Conservation (phyloP, 495 filamentous ascomycete genomes). For the Xylaria venustula region DNA sequence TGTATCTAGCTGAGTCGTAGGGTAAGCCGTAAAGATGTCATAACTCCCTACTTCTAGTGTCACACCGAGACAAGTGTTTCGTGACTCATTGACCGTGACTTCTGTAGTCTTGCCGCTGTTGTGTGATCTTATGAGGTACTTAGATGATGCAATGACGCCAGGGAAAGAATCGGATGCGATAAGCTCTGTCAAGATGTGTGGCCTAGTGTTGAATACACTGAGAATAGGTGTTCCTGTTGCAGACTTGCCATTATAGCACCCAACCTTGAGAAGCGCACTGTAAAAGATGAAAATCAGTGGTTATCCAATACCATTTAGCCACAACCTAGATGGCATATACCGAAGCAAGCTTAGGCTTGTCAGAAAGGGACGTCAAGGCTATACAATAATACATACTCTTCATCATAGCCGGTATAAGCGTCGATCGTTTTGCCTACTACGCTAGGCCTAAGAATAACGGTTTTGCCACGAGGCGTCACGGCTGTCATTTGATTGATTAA, state of each 20-base stretch:
- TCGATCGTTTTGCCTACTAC: conserved; percentile 67
- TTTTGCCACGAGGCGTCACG: conserved; percentile 62
- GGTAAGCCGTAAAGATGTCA: conserved; percentile 79
- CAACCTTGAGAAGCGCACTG: conserved; percentile 67
- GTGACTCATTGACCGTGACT: conserved; percentile 39
- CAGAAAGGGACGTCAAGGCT: not conserved
- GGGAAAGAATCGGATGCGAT: conserved; percentile 70
- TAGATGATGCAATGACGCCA: conserved; percentile 52
- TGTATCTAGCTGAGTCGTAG: conserved; percentile 55
- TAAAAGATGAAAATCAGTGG: not conserved
- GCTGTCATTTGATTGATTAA: conserved; percentile 77
- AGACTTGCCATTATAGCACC: conserved; percentile 63
- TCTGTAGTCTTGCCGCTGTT: conserved; percentile 61
- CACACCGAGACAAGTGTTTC: conserved; percentile 52
- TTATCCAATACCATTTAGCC: not conserved
- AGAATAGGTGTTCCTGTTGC: conserved; percentile 71
- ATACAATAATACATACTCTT: conserved; percentile 35
- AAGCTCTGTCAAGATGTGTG: conserved; percentile 58
- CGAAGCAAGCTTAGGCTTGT: not conserved
- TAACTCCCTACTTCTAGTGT: conserved; percentile 64
- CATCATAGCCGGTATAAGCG: conserved; percentile 71
- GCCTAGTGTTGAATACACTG: conserved; percentile 78
- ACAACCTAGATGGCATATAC: not conserved
- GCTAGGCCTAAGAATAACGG: conserved; percentile 74
- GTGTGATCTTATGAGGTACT: conserved; percentile 74